Evolutionary conservation across 495 filamentous ascomycete genomes (phyloP).

Genomic region (Bacidia gigantensis): DNA sequence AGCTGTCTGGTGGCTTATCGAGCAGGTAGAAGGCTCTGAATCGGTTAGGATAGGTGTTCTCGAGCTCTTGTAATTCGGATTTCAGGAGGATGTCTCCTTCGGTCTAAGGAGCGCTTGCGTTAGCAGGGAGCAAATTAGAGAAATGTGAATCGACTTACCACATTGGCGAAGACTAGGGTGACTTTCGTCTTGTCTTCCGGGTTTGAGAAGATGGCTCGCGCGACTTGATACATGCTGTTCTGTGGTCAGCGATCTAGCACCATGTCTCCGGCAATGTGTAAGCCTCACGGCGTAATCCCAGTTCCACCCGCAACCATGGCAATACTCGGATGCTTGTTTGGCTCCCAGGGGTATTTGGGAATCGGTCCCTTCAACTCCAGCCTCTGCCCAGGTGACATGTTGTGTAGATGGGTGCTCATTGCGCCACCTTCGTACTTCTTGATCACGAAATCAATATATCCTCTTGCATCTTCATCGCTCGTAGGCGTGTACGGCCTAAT

Average conservation of each 20-base stretch:
- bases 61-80: constrained; percentile 38
- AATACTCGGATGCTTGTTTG: constrained; percentile 93
- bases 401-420: constrained; percentile 82
- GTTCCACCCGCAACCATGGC: constrained; percentile 89
- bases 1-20: constrained; percentile 30
- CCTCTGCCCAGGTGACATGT: constrained; percentile 61
- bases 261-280: neutral
- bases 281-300: constrained; percentile 61
- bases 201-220: constrained; percentile 46
- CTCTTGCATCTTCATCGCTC: constrained; percentile 66
- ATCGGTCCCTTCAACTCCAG: constrained; percentile 90
- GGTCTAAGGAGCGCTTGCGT: constrained; percentile 14
- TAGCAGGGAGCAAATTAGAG: neutral
- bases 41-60: constrained; percentile 38
- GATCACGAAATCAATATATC: constrained; percentile 77
- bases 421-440: constrained; percentile 82
- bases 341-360: constrained; percentile 78
- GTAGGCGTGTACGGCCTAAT: constrained; percentile 87
- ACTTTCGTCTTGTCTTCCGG: constrained; percentile 48
- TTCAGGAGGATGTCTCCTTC: constrained; percentile 47
- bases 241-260: neutral
- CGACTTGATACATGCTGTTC: constrained; percentile 62
- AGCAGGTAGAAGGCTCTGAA: constrained; percentile 50
- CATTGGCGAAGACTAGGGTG: constrained; percentile 51
- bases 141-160: constrained; percentile 16